Conservation (phyloP, 768 basidiomycete genomes). For the Neoboletus subvelutipes region DNA sequence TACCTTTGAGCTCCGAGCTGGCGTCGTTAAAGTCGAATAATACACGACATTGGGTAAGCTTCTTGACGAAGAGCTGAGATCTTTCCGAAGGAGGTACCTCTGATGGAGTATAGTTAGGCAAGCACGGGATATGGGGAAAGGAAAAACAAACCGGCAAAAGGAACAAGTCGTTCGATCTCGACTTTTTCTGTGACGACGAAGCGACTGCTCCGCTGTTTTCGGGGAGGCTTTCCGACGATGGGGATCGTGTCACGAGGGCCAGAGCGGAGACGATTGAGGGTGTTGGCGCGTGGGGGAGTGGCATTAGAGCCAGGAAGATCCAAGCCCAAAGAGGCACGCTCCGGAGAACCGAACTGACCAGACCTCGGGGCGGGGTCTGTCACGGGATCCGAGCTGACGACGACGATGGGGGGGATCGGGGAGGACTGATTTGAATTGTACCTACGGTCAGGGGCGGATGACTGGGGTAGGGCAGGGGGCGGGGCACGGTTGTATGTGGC, state of each 20-base stretch:
- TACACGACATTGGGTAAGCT: constrained; percentile 94
- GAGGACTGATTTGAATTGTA: constrained; percentile 42
- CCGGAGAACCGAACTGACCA: constrained; percentile 43
- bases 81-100: constrained; percentile 90
- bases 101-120: constrained; percentile 31
- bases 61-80: constrained; percentile 87
- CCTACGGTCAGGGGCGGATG: constrained; percentile 59
- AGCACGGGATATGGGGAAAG: constrained; percentile 10
- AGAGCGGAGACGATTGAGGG: constrained; percentile 72
- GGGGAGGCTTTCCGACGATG: constrained; percentile 91
- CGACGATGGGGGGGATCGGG: constrained; percentile 78
- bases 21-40: constrained; percentile 99
- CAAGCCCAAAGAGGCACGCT: constrained; percentile 46
- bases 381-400: constrained; percentile 73
- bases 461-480: constrained; percentile 38
- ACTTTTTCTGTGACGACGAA: constrained; percentile 96
- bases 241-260: constrained; percentile 96
- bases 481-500: constrained; percentile 44
- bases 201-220: constrained; percentile 96
- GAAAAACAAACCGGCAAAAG: constrained; percentile 67
- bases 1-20: constrained; percentile 91
- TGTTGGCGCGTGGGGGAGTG: constrained; percentile 63
- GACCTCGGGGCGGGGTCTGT: constrained; percentile 46
- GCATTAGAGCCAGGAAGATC: constrained; percentile 46
- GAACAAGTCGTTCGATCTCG: constrained; percentile 91